These are phyloP conservation scores for Cutaneotrichosporon sp. DNA, from an alignment of 1,284 basidiomycete species.

Conservation along the genomic window DNA sequence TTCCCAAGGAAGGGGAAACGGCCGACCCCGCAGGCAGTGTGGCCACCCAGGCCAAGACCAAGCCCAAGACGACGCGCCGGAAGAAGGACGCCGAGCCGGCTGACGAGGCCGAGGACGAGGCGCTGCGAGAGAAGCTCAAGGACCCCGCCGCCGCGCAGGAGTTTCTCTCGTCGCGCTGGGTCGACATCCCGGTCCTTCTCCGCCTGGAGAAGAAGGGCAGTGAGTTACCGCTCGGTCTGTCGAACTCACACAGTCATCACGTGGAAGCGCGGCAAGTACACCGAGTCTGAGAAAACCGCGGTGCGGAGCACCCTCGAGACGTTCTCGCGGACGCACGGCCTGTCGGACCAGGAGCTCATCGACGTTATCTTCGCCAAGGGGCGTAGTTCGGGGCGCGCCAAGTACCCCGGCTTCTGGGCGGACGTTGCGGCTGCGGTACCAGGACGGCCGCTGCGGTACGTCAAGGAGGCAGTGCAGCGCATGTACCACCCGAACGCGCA, in stretches of 20 bases:
- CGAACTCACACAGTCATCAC: slow-evolving; percentile 35
- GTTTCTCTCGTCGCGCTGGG: slow-evolving; percentile 38
- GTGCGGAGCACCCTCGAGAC: slow-evolving; percentile 31
- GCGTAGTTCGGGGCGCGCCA: slow-evolving; percentile 22
- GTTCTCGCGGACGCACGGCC: slow-evolving; percentile 29
- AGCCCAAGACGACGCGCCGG: not conserved
- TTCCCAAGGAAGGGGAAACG: not conserved
- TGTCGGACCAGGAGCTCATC: slow-evolving; percentile 29
- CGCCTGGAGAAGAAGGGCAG: slow-evolving; percentile 40
- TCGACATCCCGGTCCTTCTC: slow-evolving; percentile 29
- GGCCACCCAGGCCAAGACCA: not conserved
- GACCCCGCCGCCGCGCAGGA: slow-evolving; percentile 28
- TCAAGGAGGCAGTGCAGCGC: slow-evolving; percentile 40
- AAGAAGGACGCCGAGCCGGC: slow-evolving; percentile 9
- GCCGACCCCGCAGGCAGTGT: not conserved
- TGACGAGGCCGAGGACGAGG: slow-evolving; percentile 18
- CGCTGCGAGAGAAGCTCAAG: slow-evolving; percentile 20
- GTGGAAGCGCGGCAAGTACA: slow-evolving; percentile 42
- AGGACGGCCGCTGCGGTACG: slow-evolving; percentile 44
- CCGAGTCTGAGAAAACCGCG: slow-evolving; percentile 31
- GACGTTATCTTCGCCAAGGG: slow-evolving; percentile 38
- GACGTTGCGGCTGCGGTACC: slow-evolving; percentile 40
- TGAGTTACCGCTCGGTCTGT: slow-evolving; percentile 23
- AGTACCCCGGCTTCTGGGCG: slow-evolving; percentile 40
- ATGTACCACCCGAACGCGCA: slow-evolving; percentile 42